Base-by-base conservation (phyloP, 164 flowering plant genomes). In the Berberis vulgaris region DNA sequence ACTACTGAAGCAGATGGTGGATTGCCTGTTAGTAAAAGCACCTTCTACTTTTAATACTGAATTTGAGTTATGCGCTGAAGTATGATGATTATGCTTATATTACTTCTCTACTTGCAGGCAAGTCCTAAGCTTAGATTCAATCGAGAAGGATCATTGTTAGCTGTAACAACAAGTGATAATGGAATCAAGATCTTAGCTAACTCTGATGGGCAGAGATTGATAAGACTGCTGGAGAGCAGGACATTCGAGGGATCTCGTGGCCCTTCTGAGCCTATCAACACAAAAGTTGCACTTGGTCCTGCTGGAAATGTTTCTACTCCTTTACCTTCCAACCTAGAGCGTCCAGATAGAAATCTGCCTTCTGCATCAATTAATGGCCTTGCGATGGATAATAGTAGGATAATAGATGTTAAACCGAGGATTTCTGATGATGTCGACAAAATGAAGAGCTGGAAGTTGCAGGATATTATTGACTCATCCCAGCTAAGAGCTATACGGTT, bases 181-280 rank as follows among this genome's bases (percentile, higher is more conserved):
- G 84, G 86, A 45, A 69, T 84, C 63, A 84, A 84, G 61, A 74
- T 84, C 53, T 64, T 84, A 58, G 85, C 79, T 2, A 84, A 81
- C 54, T 50, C 42, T 47, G 83, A 76, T 67, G 87, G 87, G 46
- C 66, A 73, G 46, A 76, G 83, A 40, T 57, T 78, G 74, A 52
- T 81, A 63, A 71, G 80, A 54, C 71, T 77, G 76, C 64, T 77
- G 55, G 86, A 83, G 65, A 69, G 62, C 69, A 65, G 81, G 62
- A 61, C 79, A 1, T 62, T 75, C 56, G 83, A 80, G 66, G 79
- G 78, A 45, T 59, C 71, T 57, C 80, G 83, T 57, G 76, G 72
- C 44, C 76, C 76, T 49, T 68, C 77, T 64, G 86, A 78, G 59
- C 66, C 80, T 41, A 67, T 76, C 40, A 80, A 77, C 64, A 66